These are phyloP conservation scores for Cyberlindnera mrakii DNA, from an alignment of 805 yeast species.

Conservation along the genomic window DNA sequence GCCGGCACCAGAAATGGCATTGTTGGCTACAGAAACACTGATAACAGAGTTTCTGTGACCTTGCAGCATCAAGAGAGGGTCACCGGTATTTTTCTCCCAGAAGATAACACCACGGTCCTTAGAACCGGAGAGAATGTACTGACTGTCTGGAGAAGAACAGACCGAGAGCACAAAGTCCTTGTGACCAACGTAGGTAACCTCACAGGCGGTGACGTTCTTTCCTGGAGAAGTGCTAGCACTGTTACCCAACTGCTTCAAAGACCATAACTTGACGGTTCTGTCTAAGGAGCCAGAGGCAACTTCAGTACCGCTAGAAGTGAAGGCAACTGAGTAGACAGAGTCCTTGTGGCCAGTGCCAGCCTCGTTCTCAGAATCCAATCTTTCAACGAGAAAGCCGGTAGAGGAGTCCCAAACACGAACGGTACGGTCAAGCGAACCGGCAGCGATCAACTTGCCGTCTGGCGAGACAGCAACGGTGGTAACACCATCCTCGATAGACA, in stretches of 20 bases:
- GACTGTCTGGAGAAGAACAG: conserved; percentile 88
- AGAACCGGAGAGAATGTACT: conserved; percentile 88
- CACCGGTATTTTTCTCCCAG: conserved; percentile 92
- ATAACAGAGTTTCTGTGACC: conserved; percentile 96
- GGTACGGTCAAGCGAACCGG: conserved; percentile 91
- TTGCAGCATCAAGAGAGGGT: conserved; percentile 90
- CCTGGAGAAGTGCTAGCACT: conserved; percentile 32
- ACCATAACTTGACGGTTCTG: conserved; percentile 94
- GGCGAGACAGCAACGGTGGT: conserved; percentile 97
- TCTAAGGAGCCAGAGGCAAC: conserved; percentile 94
- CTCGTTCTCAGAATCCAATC: conserved; percentile 84
- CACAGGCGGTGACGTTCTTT: conserved; percentile 55
- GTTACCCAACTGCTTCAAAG: conserved; percentile 55
- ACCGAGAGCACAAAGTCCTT: conserved; percentile 93
- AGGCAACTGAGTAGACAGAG: conserved; percentile 91
- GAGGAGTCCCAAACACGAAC: conserved; percentile 96
- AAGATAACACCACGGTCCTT: conserved; percentile 95
- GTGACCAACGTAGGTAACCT: conserved; percentile 91
- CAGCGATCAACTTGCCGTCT: conserved; percentile 89
- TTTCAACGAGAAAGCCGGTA: conserved; percentile 85
- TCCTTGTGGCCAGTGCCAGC: conserved; percentile 92
- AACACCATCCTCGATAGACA: conserved; percentile 94
- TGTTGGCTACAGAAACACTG: conserved; percentile 85
- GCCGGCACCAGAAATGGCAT: conserved; percentile 64
- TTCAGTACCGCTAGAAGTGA: conserved; percentile 85